Evolutionary conservation across 2,329 filamentous ascomycete genomes (phyloP).

Genomic region (Phyllosticta ampelicida): DNA sequence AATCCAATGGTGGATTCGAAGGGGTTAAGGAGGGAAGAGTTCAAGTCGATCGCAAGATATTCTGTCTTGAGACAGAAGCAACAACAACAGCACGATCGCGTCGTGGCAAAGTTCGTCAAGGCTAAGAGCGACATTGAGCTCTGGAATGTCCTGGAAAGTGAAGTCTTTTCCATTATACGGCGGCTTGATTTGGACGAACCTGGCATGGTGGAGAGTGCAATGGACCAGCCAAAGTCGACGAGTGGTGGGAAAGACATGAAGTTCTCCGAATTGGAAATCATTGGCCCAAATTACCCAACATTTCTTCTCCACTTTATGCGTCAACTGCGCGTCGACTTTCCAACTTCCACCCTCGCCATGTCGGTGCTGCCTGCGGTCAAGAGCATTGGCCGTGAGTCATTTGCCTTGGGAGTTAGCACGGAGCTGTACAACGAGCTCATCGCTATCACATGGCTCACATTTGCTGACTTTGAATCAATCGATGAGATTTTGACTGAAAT

Average conservation of each 20-base stretch:
- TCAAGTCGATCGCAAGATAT: not conserved
- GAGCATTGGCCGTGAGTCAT: constrained; percentile 55
- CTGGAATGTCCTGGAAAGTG: constrained; percentile 55
- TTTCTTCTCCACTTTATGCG: constrained; percentile 48
- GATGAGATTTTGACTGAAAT: constrained; percentile 53
- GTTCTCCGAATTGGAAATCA: constrained; percentile 38
- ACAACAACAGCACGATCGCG: constrained; percentile 23
- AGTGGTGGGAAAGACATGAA: not conserved
- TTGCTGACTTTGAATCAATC: constrained; percentile 47
- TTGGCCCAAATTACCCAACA: constrained; percentile 55
- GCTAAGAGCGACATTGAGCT: constrained; percentile 53
- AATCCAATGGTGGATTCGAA: not conserved
- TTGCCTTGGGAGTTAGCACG: constrained; percentile 60
- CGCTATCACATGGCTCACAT: constrained; percentile 49
- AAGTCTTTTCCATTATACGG: constrained; percentile 53
- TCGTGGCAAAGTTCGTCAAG: constrained; percentile 44
- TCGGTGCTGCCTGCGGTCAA: constrained; percentile 57
- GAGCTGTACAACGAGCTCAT: constrained; percentile 60
- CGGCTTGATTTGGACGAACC: constrained; percentile 42
- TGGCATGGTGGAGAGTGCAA: not conserved
- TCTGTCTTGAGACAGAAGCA: constrained; percentile 1
- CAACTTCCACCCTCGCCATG: constrained; percentile 48
- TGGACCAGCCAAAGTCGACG: not conserved
- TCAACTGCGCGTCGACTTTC: constrained; percentile 49
- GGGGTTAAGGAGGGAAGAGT: not conserved